phyloP scores from a whole-genome alignment of 2,329 filamentous ascomycete genomes.

The Pseudogymnoascus sp. region DNA sequence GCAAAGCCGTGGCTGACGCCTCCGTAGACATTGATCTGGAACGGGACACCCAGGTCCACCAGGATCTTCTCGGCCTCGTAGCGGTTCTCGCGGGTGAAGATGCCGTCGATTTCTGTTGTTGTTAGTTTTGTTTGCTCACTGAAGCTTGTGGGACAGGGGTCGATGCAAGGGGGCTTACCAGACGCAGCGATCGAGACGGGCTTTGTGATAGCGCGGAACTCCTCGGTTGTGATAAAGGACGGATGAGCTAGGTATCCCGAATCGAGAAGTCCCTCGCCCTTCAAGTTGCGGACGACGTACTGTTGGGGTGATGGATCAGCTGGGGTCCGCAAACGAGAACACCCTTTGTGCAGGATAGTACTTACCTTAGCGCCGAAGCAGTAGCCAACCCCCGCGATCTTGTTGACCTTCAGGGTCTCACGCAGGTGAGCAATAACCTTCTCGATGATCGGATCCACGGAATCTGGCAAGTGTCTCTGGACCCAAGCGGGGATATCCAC shows the following conservation, averaged over 20 bases:
- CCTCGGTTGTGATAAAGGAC: constrained; percentile 60
- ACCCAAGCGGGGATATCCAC: not conserved
- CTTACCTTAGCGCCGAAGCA: constrained; percentile 71
- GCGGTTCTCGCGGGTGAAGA: constrained; percentile 56
- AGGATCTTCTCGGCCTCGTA: constrained; percentile 57
- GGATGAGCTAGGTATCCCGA: constrained; percentile 68
- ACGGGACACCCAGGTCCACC: constrained; percentile 38
- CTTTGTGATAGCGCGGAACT: constrained; percentile 54
- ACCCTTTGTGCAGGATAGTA: constrained; percentile 60
- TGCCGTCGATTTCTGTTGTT: constrained; percentile 46
- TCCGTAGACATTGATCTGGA: constrained; percentile 70
- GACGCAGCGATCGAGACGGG: constrained; percentile 57
- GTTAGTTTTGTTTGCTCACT: not conserved
- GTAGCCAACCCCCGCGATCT: constrained; percentile 59
- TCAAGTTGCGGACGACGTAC: not conserved
- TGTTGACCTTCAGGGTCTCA: constrained; percentile 38
- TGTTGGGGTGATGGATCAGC: not conserved
- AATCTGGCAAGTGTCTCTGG: not conserved
- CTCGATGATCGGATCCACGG: constrained; percentile 32
- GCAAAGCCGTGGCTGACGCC: constrained; percentile 68
- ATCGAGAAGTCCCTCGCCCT: not conserved
- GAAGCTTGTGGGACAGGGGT: not conserved
- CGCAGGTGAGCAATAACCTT: constrained; percentile 49
- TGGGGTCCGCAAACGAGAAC: not conserved
- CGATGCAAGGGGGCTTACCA: not conserved